A percentile compares a stretch with the other conserved stretches of the same genome.
Conservation (phyloP, 495 filamentous ascomycete species). For the Neurospora sp. region DNA sequence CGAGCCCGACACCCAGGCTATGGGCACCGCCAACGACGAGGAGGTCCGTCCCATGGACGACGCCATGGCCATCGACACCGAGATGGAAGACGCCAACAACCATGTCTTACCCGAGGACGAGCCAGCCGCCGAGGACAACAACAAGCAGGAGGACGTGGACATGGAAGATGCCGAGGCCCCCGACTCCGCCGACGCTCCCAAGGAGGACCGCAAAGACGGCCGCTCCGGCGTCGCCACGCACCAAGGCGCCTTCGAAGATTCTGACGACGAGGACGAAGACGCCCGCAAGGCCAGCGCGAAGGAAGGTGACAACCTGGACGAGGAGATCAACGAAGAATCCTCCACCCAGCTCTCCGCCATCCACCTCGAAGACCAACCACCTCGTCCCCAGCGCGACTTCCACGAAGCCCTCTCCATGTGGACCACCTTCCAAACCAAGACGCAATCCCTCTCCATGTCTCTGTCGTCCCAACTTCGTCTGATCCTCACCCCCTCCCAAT, state of each 20-base stretch:
- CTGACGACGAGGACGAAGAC: slow-evolving; percentile 22
- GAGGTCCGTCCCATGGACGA: slow-evolving; percentile 75
- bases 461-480: slow-evolving; percentile 90
- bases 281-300: slow-evolving; percentile 22
- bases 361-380: slow-evolving; percentile 43
- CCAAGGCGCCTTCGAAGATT: slow-evolving; percentile 32
- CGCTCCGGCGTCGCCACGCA: slow-evolving; percentile 37
- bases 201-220: slow-evolving; percentile 29
- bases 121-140: slow-evolving; percentile 34
- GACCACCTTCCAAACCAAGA: slow-evolving; percentile 71
- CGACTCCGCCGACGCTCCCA: slow-evolving; percentile 30
- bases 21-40: slow-evolving; percentile 80
- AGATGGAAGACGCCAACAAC: slow-evolving; percentile 45
- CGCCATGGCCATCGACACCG: slow-evolving; percentile 69
- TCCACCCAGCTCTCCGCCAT: slow-evolving; percentile 64
- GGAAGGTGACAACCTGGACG: slow-evolving; percentile 17
- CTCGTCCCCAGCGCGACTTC: slow-evolving; percentile 25
- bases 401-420: slow-evolving; percentile 68
- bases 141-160: slow-evolving; percentile 21
- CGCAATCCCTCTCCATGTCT: slow-evolving; percentile 73
- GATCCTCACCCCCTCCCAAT: slow-evolving; percentile 86
- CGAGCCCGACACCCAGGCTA: slow-evolving; percentile 73
- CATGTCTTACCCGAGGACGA: slow-evolving; percentile 46
- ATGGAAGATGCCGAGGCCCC: slow-evolving; percentile 30
- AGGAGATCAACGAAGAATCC: slow-evolving; percentile 58